Percentiles rank a stretch among this genome's conserved stretches.
phyloP scores from a whole-genome alignment of 208 protist genomes.

The Novymonas esmeraldas region DNA sequence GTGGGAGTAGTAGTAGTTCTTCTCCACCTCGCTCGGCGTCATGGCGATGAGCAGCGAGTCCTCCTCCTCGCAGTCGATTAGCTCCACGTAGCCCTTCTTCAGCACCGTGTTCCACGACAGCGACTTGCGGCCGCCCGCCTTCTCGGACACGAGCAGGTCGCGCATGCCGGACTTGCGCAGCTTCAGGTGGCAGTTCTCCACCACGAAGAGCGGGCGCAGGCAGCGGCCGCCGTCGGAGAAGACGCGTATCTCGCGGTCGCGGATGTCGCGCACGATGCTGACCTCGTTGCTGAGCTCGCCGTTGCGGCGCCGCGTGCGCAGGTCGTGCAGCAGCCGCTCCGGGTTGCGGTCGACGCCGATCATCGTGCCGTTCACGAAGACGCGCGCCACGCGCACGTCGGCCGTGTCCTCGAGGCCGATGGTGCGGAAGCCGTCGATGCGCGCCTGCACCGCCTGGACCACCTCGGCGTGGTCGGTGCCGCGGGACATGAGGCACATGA shows the following conservation, averaged over 20 bases:
- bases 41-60: slow-evolving; percentile 99
- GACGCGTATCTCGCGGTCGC: slow-evolving; percentile 74
- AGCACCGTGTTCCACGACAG: slow-evolving; percentile 75
- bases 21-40: slow-evolving; percentile 62
- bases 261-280: slow-evolving; percentile 73
- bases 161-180: slow-evolving; percentile 67
- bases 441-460: slow-evolving; percentile 70
- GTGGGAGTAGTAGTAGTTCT: slow-evolving; percentile 87
- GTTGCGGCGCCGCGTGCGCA: slow-evolving; percentile 74
- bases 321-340: slow-evolving; percentile 65
- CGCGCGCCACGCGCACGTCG: slow-evolving; percentile 58
- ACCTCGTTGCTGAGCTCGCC: slow-evolving; percentile 84
- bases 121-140: slow-evolving; percentile 65
- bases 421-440: slow-evolving; percentile 72
- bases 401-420: slow-evolving; percentile 82
- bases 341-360: slow-evolving; percentile 87
- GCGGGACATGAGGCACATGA: slow-evolving; percentile 98
- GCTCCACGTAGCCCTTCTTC: slow-evolving; percentile 73
- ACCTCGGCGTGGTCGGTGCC: slow-evolving; percentile 93
- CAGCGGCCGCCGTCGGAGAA: slow-evolving; percentile 78
- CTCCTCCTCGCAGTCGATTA: slow-evolving; percentile 99
- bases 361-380: slow-evolving; percentile 83
- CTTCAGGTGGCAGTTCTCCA: slow-evolving; percentile 58
- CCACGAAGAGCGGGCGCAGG: slow-evolving; percentile 77
- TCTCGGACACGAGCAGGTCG: slow-evolving; percentile 78